These are phyloP conservation scores for Alternaria gansuensis DNA, from an alignment of 2,329 filamentous ascomycete genomes.

Conservation along the genomic window DNA sequence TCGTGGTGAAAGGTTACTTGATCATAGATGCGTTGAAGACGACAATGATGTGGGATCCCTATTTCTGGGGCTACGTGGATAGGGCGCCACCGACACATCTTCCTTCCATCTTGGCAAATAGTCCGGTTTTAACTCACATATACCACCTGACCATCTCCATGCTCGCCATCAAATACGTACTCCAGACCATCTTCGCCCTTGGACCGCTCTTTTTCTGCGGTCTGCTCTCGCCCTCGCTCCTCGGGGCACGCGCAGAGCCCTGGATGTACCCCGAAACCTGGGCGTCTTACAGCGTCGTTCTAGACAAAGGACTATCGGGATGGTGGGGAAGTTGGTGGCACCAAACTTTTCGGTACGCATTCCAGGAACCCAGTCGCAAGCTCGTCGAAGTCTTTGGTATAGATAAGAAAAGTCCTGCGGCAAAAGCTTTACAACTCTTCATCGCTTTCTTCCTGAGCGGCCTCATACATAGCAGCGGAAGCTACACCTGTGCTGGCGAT, in stretches of 20 bases:
- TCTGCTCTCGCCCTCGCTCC: slow-evolving; percentile 65
- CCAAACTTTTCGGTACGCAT: slow-evolving; percentile 81
- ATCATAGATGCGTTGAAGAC: slow-evolving; percentile 74
- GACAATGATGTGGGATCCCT: slow-evolving; percentile 77
- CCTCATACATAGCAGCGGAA: slow-evolving; percentile 74
- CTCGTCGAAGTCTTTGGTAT: slow-evolving; percentile 50
- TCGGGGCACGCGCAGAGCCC: slow-evolving; percentile 67
- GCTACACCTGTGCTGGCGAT: slow-evolving; percentile 68
- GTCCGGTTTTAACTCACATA: slow-evolving; percentile 58
- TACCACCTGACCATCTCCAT: slow-evolving; percentile 68
- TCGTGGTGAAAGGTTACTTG: slow-evolving; percentile 68
- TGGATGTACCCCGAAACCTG: slow-evolving; percentile 71
- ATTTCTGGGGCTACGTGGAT: slow-evolving; percentile 69
- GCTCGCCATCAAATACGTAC: slow-evolving; percentile 65
- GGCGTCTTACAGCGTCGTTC: slow-evolving; percentile 62
- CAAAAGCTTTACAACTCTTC: slow-evolving; percentile 54
- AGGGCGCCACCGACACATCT: slow-evolving; percentile 56
- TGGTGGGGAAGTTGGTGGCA: slow-evolving; percentile 93
- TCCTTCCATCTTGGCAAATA: slow-evolving; percentile 56
- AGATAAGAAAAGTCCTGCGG: slow-evolving; percentile 46
- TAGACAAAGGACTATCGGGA: slow-evolving; percentile 76
- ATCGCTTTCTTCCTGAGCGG: slow-evolving; percentile 73
- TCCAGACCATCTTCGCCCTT: slow-evolving; percentile 69
- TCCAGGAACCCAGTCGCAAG: slow-evolving; percentile 67
- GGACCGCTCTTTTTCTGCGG: slow-evolving; percentile 69